phyloP scores from a whole-genome alignment of 768 basidiomycete species.

The Suillus hirtellus region DNA sequence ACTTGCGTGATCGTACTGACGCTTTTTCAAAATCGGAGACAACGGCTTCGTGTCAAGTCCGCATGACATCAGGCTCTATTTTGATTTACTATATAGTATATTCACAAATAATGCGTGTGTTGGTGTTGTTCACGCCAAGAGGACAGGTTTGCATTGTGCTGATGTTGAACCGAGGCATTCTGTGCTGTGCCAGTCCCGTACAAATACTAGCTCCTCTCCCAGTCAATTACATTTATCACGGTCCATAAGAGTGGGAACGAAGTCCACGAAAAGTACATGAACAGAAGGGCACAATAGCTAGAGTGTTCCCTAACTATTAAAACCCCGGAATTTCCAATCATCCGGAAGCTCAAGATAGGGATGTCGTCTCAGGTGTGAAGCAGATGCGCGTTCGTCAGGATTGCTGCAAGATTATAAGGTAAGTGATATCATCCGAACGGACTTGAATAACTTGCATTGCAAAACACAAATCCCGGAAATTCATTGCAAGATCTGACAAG shows the following conservation, averaged over 20 bases:
- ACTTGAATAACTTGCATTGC: slow-evolving; percentile 62
- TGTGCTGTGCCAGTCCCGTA: background rate
- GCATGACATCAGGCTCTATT: background rate
- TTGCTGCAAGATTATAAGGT: slow-evolving; percentile 47
- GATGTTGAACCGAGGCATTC: background rate
- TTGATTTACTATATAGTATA: background rate
- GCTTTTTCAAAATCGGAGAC: no score
- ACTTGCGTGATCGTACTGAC: no score
- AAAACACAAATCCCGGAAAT: slow-evolving; percentile 89
- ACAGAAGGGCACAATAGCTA: background rate
- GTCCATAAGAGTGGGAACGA: background rate
- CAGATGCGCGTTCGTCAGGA: slow-evolving; percentile 80
- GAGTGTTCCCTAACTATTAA: slow-evolving; percentile 19
- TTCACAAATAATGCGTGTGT: background rate
- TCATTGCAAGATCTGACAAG: slow-evolving; percentile 74
- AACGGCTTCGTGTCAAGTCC: no score
- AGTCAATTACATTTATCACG: background rate
- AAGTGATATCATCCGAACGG: background rate
- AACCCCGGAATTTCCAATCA: slow-evolving; percentile 73
- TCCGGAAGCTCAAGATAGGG: slow-evolving; percentile 71
- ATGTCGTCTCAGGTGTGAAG: slow-evolving; percentile 77
- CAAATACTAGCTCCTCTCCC: background rate
- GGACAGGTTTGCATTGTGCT: background rate
- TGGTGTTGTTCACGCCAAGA: background rate
- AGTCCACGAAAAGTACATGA: background rate